Conservation (phyloP, 2,329 filamentous ascomycete species). For the Thermomyces lanuginosus region DNA sequence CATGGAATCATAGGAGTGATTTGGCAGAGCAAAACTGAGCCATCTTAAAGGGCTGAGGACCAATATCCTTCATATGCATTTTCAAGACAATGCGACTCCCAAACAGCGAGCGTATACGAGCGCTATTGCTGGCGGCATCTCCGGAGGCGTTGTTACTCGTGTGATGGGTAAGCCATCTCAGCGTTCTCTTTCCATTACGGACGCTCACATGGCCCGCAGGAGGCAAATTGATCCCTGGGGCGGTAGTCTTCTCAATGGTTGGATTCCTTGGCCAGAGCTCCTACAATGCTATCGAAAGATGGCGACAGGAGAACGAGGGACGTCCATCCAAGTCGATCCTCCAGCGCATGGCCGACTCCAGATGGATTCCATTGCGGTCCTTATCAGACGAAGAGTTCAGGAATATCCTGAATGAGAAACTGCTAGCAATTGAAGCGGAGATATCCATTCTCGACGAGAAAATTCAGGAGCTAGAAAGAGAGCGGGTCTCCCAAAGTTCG, state of each 20-base stretch:
- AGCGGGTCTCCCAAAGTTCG: too few relatives aligned
- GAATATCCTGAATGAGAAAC: conserved; percentile 52
- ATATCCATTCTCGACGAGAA: conserved; percentile 65
- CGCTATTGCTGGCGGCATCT: conserved; percentile 52
- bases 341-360: conserved; percentile 41
- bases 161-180: conserved; percentile 32
- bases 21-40: too few relatives aligned
- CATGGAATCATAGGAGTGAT: too few relatives aligned
- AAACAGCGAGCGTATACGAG: conserved; percentile 51
- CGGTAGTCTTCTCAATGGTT: conserved; percentile 42
- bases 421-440: conserved; percentile 55
- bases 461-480: conserved; percentile 38
- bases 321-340: conserved; percentile 26
- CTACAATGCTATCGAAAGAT: conserved; percentile 37
- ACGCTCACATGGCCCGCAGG: conserved; percentile 25
- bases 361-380: conserved; percentile 54
- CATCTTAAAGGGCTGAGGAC: conserved; percentile 25
- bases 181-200: conserved; percentile 1
- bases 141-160: conserved; percentile 41
- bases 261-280: conserved; percentile 41
- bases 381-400: conserved; percentile 60
- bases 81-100: conserved; percentile 36
- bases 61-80: conserved; percentile 31
- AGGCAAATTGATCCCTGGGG: conserved; percentile 42
- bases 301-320: conserved; percentile 24